A percentile compares a stretch with the other conserved stretches of the same genome.
phyloP scores from a whole-genome alignment of 352 stramenopile genomes.

The Pythium dissotocum region DNA sequence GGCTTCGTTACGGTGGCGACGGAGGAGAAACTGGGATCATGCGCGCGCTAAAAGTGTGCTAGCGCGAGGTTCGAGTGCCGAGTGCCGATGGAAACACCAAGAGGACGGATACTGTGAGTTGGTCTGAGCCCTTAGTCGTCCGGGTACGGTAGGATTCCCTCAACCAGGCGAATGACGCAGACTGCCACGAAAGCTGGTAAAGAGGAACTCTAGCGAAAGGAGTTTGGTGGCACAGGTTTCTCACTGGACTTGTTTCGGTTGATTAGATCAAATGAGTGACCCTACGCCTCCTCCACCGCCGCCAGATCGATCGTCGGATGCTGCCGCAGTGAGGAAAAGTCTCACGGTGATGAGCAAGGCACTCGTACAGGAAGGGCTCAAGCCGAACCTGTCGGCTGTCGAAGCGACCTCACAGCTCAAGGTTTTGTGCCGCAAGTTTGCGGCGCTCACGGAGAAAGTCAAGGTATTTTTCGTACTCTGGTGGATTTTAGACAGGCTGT shows the following conservation, averaged over 20 bases:
- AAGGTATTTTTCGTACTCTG: conserved; percentile 41
- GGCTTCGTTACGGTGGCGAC: not conserved
- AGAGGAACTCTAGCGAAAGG: not conserved
- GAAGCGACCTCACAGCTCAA: conserved; percentile 78
- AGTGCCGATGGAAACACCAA: not conserved
- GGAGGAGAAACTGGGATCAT: not conserved
- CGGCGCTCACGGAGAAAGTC: conserved; percentile 80
- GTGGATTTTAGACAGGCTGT: not conserved
- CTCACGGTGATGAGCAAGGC: conserved; percentile 42
- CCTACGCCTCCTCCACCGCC: not conserved
- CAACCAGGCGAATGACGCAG: not conserved
- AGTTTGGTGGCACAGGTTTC: too few relatives aligned
- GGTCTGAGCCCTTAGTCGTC: not conserved
- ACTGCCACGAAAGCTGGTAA: not conserved
- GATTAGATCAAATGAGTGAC: not conserved
- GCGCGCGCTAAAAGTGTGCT: not conserved
- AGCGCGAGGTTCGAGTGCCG: not conserved
- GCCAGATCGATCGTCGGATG: not conserved
- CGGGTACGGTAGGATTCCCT: not conserved
- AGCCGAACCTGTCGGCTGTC: conserved; percentile 55
- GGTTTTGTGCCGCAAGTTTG: conserved; percentile 84
- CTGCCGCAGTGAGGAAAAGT: conserved; percentile 30
- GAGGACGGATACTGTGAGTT: not conserved
- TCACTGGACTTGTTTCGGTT: not conserved
- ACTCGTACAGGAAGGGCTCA: conserved; percentile 57